phyloP scores from a whole-genome alignment of 768 basidiomycete genomes.

The Agrocybe praecox region DNA sequence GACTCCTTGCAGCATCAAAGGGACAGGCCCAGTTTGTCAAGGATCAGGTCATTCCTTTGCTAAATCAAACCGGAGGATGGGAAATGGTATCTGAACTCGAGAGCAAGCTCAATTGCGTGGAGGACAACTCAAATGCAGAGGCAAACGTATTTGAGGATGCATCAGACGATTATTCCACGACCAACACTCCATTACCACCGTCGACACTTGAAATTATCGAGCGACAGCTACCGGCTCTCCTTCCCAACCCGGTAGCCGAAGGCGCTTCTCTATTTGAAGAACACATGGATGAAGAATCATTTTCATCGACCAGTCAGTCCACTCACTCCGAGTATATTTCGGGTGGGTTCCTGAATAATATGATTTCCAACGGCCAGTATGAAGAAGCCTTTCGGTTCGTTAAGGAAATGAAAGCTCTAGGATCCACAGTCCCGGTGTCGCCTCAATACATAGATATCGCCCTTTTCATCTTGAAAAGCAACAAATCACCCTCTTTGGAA shows the following conservation, averaged over 20 bases:
- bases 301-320: not conserved
- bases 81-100: slow-evolving; percentile 17
- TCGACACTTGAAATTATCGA: slow-evolving; percentile 29
- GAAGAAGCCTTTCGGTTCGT: slow-evolving; percentile 18
- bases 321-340: slow-evolving; percentile 12
- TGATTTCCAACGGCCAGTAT: not conserved
- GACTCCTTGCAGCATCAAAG: slow-evolving; percentile 44
- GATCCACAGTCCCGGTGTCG: slow-evolving; percentile 28
- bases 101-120: slow-evolving; percentile 6
- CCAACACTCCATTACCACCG: slow-evolving; percentile 15
- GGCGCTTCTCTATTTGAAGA: slow-evolving; percentile 38
- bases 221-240: slow-evolving; percentile 26
- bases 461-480: slow-evolving; percentile 16
- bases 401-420: slow-evolving; percentile 31
- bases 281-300: slow-evolving; percentile 17
- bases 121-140: not conserved
- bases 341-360: not conserved
- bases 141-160: slow-evolving; percentile 31
- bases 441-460: slow-evolving; percentile 30
- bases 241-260: slow-evolving; percentile 28
- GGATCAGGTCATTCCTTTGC: slow-evolving; percentile 24
- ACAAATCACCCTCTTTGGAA: slow-evolving; percentile 6
- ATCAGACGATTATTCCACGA: slow-evolving; percentile 28
- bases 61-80: slow-evolving; percentile 11
- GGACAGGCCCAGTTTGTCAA: slow-evolving; percentile 33